Percentiles rank a stretch among this genome's conserved stretches.
Evolutionary conservation across 1,139 yeast species (phyloP).

Genomic region (Zygosaccharomyces sapae): DNA sequence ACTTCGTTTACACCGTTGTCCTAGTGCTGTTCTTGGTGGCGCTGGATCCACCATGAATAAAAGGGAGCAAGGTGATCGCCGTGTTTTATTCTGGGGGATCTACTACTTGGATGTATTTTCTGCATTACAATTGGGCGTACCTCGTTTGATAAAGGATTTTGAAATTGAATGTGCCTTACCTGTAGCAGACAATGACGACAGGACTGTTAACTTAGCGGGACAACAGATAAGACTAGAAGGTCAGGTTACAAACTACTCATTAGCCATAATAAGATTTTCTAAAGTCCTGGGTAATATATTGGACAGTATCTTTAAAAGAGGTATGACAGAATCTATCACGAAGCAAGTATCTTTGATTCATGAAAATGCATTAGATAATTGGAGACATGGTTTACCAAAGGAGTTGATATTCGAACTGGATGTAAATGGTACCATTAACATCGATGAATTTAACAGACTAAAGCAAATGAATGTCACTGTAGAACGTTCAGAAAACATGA

Average conservation of each 20-base stretch:
- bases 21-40: constrained; percentile 73
- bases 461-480: constrained; percentile 13
- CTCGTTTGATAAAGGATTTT: constrained; percentile 69
- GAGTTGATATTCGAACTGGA: constrained; percentile 63
- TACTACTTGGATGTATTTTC: constrained; percentile 74
- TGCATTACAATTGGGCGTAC: constrained; percentile 75
- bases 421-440: constrained; percentile 49
- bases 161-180: constrained; percentile 88
- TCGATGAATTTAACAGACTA: constrained; percentile 31
- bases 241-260: constrained; percentile 58
- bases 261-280: constrained; percentile 64
- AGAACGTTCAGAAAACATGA: constrained; percentile 44
- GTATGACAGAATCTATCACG: constrained; percentile 41
- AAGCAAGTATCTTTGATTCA: constrained; percentile 42
- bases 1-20: constrained; percentile 78
- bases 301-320: constrained; percentile 58
- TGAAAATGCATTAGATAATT: constrained; percentile 70
- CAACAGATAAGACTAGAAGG: constrained; percentile 48
- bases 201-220: constrained; percentile 43
- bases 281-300: constrained; percentile 70
- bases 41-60: constrained; percentile 54
- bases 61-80: constrained; percentile 74
- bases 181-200: constrained; percentile 53
- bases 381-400: constrained; percentile 70
- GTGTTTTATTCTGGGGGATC: constrained; percentile 80